phyloP scores from a whole-genome alignment of 1,284 basidiomycete genomes.

The Puccinia triticina region DNA sequence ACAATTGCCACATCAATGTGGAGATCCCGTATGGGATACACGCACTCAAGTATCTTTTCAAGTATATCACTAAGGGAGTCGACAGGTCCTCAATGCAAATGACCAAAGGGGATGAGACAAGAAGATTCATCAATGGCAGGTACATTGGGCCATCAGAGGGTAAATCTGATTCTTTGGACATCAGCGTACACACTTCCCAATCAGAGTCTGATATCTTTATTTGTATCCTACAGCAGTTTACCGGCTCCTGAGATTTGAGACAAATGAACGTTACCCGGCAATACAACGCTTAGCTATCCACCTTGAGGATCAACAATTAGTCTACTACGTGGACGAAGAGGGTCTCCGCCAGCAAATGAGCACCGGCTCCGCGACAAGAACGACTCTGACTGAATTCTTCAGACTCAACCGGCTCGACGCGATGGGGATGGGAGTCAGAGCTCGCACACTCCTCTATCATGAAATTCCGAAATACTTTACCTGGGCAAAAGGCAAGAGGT shows the following conservation, averaged over 20 bases:
- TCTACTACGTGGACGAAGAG: background rate
- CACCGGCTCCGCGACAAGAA: background rate
- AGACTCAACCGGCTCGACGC: background rate
- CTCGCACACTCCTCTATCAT: background rate
- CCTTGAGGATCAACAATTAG: background rate
- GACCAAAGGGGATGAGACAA: background rate
- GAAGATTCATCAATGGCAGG: background rate
- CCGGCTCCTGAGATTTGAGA: background rate
- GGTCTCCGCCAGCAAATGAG: background rate
- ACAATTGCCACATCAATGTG: too few species aligned
- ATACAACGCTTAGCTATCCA: constrained; percentile 16
- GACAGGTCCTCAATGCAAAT: constrained; percentile 60
- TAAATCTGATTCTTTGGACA: too few species aligned
- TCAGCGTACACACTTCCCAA: too few species aligned
- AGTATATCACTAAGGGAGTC: constrained; percentile 65
- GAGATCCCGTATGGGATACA: constrained; percentile 58
- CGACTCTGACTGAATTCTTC: constrained; percentile 30
- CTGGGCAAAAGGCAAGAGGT: background rate
- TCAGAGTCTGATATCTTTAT: too few species aligned
- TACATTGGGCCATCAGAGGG: constrained; percentile 32
- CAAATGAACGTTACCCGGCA: background rate
- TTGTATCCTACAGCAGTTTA: constrained; percentile 53
- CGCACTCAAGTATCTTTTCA: constrained; percentile 64
- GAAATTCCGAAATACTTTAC: background rate
- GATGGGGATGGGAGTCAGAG: background rate